Conservation (phyloP, 148 eudicot genomes). For the Gaultheria prostrata region DNA sequence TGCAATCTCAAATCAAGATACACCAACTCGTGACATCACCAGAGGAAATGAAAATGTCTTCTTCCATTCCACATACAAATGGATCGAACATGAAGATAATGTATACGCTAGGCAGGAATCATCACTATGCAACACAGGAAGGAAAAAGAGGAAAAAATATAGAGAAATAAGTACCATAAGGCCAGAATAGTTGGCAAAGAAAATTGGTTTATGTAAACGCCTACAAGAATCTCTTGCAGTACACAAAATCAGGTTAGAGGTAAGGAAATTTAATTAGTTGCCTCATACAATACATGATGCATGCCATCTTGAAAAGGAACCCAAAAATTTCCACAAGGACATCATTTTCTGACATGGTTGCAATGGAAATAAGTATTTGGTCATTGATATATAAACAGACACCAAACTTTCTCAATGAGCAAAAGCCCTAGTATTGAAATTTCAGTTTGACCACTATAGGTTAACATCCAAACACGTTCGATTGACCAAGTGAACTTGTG, state of each 20-base stretch:
- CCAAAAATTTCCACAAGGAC: neutral
- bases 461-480: neutral
- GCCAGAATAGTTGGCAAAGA: slow-evolving; percentile 14
- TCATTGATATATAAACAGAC: neutral
- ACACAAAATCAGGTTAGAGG: neutral
- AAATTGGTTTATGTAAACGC: neutral
- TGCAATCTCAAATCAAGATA: too few species aligned
- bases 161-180: slow-evolving; percentile 15
- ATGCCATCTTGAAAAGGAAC: neutral
- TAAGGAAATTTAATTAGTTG: neutral
- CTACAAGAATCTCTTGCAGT: neutral
- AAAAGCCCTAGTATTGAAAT: neutral
- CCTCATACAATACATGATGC: neutral
- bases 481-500: neutral
- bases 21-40: too few species aligned
- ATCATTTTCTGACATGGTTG: neutral
- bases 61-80: too few species aligned
- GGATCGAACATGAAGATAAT: too few species aligned
- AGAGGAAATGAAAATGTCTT: too few species aligned
- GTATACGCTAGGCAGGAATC: slow-evolving; percentile 93
- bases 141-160: neutral
- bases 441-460: neutral
- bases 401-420: neutral
- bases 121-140: slow-evolving; percentile 66
- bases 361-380: neutral